A percentile compares a stretch with the other conserved stretches of the same genome.
Conservation (phyloP, 225 moss, liverwort and hornwort species). For the Ulota crispa region DNA sequence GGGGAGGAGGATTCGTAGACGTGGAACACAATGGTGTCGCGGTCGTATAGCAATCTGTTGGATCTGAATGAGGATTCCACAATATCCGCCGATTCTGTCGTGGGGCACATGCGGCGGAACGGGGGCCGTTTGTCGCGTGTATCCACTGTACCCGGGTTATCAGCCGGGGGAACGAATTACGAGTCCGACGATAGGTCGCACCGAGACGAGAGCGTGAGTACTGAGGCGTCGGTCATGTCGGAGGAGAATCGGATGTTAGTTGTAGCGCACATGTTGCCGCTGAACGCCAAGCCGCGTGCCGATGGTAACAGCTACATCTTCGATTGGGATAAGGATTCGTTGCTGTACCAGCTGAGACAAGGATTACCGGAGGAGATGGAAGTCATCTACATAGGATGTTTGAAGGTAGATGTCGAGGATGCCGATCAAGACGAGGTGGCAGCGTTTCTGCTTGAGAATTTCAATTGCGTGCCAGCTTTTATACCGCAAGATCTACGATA, state of each 20-base stretch:
- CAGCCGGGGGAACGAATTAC: conserved; percentile 36
- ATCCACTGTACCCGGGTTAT: conserved; percentile 57
- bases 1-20: neutral
- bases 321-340: conserved; percentile 85
- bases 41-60: conserved; percentile 88
- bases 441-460: conserved; percentile 67
- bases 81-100: conserved; percentile 56
- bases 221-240: conserved; percentile 65
- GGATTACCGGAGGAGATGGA: conserved; percentile 83
- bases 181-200: conserved; percentile 47
- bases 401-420: conserved; percentile 83
- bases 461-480: conserved; percentile 94
- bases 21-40: conserved; percentile 66
- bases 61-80: conserved; percentile 79
- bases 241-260: conserved; percentile 90
- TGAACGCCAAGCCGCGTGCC: conserved; percentile 63
- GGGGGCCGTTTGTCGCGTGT: conserved; percentile 53
- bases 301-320: conserved; percentile 70
- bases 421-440: conserved; percentile 89
- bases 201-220: conserved; percentile 57
- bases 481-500: conserved; percentile 62
- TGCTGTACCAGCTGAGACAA: conserved; percentile 78
- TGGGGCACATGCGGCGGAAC: conserved; percentile 48
- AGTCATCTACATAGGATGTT: conserved; percentile 87
- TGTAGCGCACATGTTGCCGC: conserved; percentile 86